Conservation (phyloP, 805 yeast species). For the Ogataea sp. region DNA sequence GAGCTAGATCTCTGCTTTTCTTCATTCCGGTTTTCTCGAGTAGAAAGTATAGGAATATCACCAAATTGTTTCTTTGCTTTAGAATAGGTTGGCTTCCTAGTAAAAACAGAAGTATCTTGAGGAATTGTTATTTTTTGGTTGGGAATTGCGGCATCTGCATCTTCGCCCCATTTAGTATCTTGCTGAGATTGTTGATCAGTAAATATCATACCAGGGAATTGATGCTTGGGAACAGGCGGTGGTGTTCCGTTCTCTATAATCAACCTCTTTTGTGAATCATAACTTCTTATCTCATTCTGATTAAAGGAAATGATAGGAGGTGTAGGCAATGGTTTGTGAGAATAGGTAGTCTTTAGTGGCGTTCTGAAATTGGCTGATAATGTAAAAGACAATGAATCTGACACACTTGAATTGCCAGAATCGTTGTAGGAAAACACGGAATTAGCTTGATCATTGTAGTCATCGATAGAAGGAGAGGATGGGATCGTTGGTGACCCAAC, state of each 20-base stretch:
- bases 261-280: neutral
- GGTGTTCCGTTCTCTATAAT: slow-evolving; percentile 5
- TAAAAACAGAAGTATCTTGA: slow-evolving; percentile 16
- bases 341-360: neutral
- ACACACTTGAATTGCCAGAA: neutral
- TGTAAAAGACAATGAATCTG: neutral
- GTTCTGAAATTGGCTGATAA: neutral
- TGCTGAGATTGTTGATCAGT: too few species aligned
- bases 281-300: slow-evolving; percentile 7
- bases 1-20: slow-evolving; percentile 13
- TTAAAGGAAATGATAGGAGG: slow-evolving; percentile 7
- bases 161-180: neutral
- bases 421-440: neutral
- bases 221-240: slow-evolving; percentile 5
- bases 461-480: too few species aligned
- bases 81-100: slow-evolving; percentile 14
- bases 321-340: slow-evolving; percentile 4
- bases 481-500: too few species aligned
- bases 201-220: too few species aligned
- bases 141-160: neutral
- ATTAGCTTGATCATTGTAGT: too few species aligned
- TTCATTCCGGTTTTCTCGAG: slow-evolving; percentile 3
- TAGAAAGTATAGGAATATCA: slow-evolving; percentile 5
- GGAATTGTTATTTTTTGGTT: slow-evolving; percentile 8
- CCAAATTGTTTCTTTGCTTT: slow-evolving; percentile 7